Conservation (phyloP, 2,329 filamentous ascomycete genomes). For the Pseudogymnoascus sp. region DNA sequence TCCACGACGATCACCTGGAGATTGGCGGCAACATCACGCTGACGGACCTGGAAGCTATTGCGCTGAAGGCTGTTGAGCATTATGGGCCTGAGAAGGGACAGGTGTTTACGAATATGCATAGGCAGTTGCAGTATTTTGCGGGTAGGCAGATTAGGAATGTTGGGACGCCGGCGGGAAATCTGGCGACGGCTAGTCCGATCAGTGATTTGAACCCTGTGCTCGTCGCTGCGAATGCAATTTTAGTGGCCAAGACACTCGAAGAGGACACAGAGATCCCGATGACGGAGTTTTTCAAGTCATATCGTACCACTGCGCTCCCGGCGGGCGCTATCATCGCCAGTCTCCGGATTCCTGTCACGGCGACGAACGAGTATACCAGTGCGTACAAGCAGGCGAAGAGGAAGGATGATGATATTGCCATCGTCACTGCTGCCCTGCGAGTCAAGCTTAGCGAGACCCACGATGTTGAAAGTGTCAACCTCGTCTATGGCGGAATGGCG, state of each 20-base stretch:
- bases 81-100: conserved; percentile 62
- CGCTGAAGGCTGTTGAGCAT: conserved; percentile 67
- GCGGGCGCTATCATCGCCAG: conserved; percentile 77
- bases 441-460: conserved; percentile 64
- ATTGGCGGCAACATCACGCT: conserved; percentile 89
- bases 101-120: conserved; percentile 83
- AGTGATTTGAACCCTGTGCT: conserved; percentile 94
- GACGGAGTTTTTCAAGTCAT: conserved; percentile 86
- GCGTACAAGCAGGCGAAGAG: conserved; percentile 95
- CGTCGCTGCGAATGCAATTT: conserved; percentile 73
- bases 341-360: conserved; percentile 75
- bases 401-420: conserved; percentile 97
- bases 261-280: conserved; percentile 82
- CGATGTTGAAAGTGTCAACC: conserved; percentile 63
- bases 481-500: conserved; percentile 95
- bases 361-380: conserved; percentile 74
- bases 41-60: conserved; percentile 84
- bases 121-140: conserved; percentile 91
- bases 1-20: conserved; percentile 76
- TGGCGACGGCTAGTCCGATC: conserved; percentile 91
- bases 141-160: conserved; percentile 94
- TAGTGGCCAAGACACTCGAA: conserved; percentile 71
- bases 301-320: conserved; percentile 74
- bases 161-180: conserved; percentile 90
- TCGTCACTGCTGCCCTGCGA: conserved; percentile 81